A percentile compares a stretch with the other conserved stretches of the same genome.
phyloP scores from a whole-genome alignment of 2,329 filamentous ascomycete species.

The Colletotrichum higginsianum region DNA sequence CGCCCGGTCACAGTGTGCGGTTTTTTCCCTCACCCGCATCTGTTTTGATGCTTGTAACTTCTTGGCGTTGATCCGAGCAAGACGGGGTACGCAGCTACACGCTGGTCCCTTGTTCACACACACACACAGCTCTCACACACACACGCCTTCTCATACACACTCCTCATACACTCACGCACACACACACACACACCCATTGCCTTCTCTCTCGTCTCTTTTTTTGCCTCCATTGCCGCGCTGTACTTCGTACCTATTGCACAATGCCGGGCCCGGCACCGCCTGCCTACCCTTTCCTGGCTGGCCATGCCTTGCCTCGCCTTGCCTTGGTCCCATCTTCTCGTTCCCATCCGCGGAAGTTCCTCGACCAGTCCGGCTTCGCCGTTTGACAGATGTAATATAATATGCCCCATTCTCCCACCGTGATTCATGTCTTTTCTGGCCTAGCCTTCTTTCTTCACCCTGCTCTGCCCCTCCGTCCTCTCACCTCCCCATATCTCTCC shows the following conservation, averaged over 20 bases:
- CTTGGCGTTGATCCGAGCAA: conserved; percentile 44
- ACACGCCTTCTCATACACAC: conserved; percentile 9
- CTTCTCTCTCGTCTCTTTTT: conserved; percentile 36
- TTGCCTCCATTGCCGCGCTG: conserved; percentile 18
- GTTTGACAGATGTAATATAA: conserved; percentile 42
- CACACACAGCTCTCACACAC: neutral
- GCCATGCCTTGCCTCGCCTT: conserved; percentile 34
- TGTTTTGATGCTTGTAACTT: conserved; percentile 43
- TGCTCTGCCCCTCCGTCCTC: conserved; percentile 33
- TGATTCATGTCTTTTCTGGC: conserved; percentile 20
- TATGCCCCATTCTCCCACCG: conserved; percentile 41
- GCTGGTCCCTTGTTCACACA: conserved; percentile 40
- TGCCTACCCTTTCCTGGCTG: conserved; percentile 7
- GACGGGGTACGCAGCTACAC: conserved; percentile 42
- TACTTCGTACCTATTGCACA: conserved; percentile 18
- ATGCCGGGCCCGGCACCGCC: conserved; percentile 8
- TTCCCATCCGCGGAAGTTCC: conserved; percentile 37
- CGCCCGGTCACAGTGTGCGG: conserved; percentile 43
- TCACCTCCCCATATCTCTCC: conserved; percentile 24
- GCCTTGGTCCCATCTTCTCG: conserved; percentile 41
- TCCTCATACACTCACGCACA: conserved; percentile 12
- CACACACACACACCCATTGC: conserved; percentile 22
- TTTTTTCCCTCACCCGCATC: conserved; percentile 41
- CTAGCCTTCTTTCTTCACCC: conserved; percentile 35
- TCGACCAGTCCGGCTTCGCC: conserved; percentile 39